These are phyloP conservation scores for Rhododendron henanense DNA, from an alignment of 148 eudicot genomes.

Conservation along the genomic window DNA sequence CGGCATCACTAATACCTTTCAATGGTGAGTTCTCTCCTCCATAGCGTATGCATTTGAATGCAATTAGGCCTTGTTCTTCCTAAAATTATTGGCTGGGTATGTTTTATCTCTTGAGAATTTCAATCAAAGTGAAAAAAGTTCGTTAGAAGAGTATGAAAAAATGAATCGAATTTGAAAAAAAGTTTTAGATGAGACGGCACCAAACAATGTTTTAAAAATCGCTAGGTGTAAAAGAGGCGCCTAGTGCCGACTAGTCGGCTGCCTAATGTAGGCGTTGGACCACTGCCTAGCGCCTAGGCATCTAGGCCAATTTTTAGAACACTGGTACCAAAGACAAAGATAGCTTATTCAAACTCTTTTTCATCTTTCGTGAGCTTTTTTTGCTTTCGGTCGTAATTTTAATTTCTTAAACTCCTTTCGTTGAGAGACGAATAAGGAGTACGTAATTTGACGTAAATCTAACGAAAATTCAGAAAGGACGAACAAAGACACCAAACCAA, in stretches of 20 bases:
- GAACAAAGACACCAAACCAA: neutral
- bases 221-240: too few relatives aligned
- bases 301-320: neutral
- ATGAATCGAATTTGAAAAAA: neutral
- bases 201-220: too few relatives aligned
- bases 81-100: too few relatives aligned
- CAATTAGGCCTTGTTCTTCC: neutral
- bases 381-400: neutral
- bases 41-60: neutral
- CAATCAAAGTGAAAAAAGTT: neutral
- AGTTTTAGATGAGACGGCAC: neutral
- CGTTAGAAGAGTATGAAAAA: neutral
- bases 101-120: too few relatives aligned
- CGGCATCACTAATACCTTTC: conserved; percentile 29
- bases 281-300: neutral
- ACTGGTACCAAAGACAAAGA: neutral
- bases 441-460: neutral
- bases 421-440: neutral
- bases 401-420: neutral
- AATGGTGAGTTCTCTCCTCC: conserved; percentile 19
- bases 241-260: too few relatives aligned
- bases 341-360: too few relatives aligned
- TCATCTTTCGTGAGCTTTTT: neutral
- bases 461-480: neutral
- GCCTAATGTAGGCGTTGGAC: too few relatives aligned